These are phyloP conservation scores for Asterochloris sp. DNA, from an alignment of 139 green algal species.

Conservation along the genomic window DNA sequence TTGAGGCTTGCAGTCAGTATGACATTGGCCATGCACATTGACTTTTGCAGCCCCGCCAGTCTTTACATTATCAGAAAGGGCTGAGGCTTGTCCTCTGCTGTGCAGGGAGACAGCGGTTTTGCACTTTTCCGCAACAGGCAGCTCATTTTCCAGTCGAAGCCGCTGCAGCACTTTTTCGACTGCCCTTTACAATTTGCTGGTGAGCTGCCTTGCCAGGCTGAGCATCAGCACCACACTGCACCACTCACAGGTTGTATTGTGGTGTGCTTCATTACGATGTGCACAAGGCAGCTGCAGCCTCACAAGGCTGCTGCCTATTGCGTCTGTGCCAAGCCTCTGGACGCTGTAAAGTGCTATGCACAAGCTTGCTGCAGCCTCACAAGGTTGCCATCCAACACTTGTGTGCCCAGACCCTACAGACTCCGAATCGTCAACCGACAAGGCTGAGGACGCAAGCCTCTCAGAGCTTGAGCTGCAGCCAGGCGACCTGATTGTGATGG, in stretches of 20 bases:
- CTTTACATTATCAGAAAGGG: not conserved
- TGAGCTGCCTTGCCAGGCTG: not conserved
- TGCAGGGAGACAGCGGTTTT: conserved; percentile 84
- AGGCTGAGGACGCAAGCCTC: conserved; percentile 55
- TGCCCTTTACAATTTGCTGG: conserved; percentile 71
- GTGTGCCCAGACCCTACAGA: conserved; percentile 47
- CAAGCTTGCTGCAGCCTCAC: not conserved
- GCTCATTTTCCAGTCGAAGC: conserved; percentile 36
- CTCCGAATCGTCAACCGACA: conserved; percentile 65
- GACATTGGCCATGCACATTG: not conserved
- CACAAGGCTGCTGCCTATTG: no score
- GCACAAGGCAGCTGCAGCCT: no score
- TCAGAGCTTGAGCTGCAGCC: conserved; percentile 41
- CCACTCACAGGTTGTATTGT: no score
- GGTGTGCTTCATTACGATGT: no score
- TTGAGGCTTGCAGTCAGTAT: not conserved
- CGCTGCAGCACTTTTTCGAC: conserved; percentile 76
- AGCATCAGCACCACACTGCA: no score
- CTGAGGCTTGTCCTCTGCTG: not conserved
- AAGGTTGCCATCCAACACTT: conserved; percentile 1
- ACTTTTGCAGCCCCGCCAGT: not conserved
- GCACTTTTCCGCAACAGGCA: conserved; percentile 59
- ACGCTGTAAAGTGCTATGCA: not conserved
- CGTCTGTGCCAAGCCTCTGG: no score
- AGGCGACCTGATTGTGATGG: conserved; percentile 63